These are phyloP conservation scores for Starmerella etchellsii DNA, from an alignment of 805 yeast species.

Conservation along the genomic window DNA sequence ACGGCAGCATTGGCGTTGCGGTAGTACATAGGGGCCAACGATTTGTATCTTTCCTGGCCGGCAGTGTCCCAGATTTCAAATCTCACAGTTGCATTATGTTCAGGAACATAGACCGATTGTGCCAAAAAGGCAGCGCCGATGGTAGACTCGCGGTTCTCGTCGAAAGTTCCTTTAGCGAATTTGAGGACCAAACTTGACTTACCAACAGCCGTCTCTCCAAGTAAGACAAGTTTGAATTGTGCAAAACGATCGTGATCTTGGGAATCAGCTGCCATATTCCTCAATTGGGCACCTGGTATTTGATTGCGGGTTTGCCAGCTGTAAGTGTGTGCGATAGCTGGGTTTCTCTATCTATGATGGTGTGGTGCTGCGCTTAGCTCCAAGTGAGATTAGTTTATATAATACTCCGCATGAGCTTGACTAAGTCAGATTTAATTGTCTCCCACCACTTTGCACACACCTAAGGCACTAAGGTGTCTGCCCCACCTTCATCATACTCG, in stretches of 20 bases:
- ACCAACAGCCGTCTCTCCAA: constrained; percentile 76
- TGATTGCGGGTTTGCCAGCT: no score
- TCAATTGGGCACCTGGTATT: no score
- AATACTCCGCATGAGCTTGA: no score
- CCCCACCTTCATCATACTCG: no score
- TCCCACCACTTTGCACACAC: no score
- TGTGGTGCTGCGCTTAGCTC: no score
- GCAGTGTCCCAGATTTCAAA: constrained; percentile 79
- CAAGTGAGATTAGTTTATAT: no score
- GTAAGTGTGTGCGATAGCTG: no score
- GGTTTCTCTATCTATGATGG: no score
- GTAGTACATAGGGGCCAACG: constrained; percentile 73
- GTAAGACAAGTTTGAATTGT: constrained; percentile 56
- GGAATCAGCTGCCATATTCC: no score
- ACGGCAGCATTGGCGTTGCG: constrained; percentile 73
- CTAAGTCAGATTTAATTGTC: no score
- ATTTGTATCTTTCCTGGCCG: constrained; percentile 80
- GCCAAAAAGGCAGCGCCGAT: constrained; percentile 98
- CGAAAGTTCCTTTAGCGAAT: constrained; percentile 58
- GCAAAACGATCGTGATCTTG: constrained; percentile 26
- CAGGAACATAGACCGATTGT: constrained; percentile 44
- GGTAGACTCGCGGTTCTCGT: constrained; percentile 72
- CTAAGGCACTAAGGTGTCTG: no score
- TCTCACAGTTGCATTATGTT: constrained; percentile 31
- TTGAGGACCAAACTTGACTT: constrained; percentile 70